Percentiles rank a stretch among this genome's conserved stretches.
Conservation (phyloP, 2,329 filamentous ascomycete species). For the Cladophialophora immunda region DNA sequence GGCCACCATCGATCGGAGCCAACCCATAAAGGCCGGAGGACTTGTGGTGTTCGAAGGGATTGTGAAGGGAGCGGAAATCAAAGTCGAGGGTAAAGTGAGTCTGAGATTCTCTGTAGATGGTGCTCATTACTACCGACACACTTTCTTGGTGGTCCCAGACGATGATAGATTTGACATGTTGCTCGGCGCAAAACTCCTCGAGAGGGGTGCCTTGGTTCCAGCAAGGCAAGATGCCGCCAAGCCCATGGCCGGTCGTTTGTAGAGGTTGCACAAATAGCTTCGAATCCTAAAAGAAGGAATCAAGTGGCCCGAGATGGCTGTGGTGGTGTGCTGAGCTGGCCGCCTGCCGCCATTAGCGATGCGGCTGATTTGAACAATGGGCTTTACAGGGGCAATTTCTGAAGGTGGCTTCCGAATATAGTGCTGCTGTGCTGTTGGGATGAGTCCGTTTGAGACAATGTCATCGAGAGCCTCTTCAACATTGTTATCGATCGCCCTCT, state of each 20-base stretch:
- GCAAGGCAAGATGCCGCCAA: background rate
- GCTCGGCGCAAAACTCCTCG: background rate
- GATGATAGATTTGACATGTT: background rate
- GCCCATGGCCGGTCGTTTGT: background rate
- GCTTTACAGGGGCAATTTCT: background rate
- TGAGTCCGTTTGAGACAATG: background rate
- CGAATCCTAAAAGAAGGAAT: background rate
- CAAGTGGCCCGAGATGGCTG: background rate
- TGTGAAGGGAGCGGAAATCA: background rate
- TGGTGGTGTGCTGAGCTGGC: constrained; percentile 1
- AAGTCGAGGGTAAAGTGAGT: background rate
- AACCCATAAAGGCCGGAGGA: background rate
- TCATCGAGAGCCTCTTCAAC: background rate
- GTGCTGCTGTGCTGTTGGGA: background rate
- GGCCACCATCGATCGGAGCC: background rate
- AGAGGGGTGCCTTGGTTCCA: background rate
- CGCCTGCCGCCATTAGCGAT: background rate
- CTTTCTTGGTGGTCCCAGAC: constrained; percentile 1
- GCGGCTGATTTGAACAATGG: background rate
- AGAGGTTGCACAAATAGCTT: background rate
- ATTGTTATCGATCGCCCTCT: background rate
- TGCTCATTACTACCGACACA: background rate
- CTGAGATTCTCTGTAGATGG: background rate
- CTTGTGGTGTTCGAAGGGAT: background rate
- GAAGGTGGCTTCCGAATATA: background rate